Conservation (phyloP, 305 asterid species). For the Rubia occidens region DNA sequence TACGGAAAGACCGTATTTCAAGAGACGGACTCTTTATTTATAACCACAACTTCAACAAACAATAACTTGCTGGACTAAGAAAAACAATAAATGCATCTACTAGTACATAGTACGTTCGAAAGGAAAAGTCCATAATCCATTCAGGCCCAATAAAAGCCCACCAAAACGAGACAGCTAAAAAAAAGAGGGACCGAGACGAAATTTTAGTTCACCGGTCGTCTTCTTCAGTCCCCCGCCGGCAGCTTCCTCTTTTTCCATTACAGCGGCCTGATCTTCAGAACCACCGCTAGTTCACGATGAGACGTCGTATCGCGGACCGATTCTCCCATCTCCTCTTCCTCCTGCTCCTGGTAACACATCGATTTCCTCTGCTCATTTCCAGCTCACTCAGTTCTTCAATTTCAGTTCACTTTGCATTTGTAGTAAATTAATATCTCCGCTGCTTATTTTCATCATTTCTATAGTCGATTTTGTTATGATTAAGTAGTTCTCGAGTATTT, state of each 20-base stretch:
- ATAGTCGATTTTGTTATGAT: neutral
- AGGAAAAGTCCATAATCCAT: neutral
- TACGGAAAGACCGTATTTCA: too few relatives aligned
- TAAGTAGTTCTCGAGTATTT: neutral
- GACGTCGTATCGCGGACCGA: conserved; percentile 14
- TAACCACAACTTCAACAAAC: too few relatives aligned
- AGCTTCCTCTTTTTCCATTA: conserved; percentile 8
- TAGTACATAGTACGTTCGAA: too few relatives aligned
- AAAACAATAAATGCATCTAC: too few relatives aligned
- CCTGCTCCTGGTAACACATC: conserved; percentile 22
- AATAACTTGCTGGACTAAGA: too few relatives aligned
- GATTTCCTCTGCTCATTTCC: neutral
- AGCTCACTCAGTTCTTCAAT: neutral
- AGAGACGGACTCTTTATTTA: too few relatives aligned
- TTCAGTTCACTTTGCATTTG: neutral
- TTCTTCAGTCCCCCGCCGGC: neutral
- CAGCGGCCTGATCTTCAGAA: conserved; percentile 16
- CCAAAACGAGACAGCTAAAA: neutral
- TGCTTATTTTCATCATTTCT: too few relatives aligned
- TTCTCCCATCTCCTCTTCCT: conserved; percentile 14
- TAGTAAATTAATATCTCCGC: neutral
- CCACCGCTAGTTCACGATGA: conserved; percentile 11
- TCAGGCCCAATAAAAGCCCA: conserved; percentile 8
- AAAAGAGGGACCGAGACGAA: neutral
- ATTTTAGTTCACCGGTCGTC: conserved; percentile 7